Evolutionary conservation across 2,329 filamentous ascomycete species (phyloP).

Genomic region (Claviceps maximensis): DNA sequence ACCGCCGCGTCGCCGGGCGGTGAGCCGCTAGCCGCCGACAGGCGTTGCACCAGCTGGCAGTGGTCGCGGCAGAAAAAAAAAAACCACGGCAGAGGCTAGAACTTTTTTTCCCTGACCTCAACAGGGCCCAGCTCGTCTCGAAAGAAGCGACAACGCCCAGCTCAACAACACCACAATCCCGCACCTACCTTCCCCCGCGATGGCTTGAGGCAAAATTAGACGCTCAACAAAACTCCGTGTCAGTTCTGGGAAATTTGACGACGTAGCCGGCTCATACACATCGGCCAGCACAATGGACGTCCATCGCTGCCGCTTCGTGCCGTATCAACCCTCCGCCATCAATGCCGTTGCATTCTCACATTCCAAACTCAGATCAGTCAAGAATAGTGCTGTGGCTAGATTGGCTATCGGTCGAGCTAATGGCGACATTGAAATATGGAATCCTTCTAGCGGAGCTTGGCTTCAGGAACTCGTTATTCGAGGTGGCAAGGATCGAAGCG

Average conservation of each 20-base stretch:
- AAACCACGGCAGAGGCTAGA: constrained; percentile 16
- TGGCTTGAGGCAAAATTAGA: neutral
- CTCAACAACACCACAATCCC: constrained; percentile 1
- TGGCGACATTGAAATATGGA: constrained; percentile 97
- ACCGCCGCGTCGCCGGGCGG: neutral
- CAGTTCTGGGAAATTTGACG: neutral
- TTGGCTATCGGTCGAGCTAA: constrained; percentile 86
- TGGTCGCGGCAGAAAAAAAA: constrained; percentile 16
- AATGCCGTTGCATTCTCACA: constrained; percentile 93
- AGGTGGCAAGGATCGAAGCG: constrained; percentile 71
- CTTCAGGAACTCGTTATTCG: constrained; percentile 77
- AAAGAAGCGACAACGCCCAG: neutral
- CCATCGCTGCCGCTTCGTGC: constrained; percentile 92
- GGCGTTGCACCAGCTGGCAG: constrained; percentile 1
- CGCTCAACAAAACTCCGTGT: neutral
- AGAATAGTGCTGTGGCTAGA: constrained; percentile 45
- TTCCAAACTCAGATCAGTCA: constrained; percentile 35
- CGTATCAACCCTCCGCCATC: constrained; percentile 81
- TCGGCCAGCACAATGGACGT: constrained; percentile 58
- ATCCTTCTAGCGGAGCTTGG: constrained; percentile 71
- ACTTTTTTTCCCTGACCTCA: constrained; percentile 11
- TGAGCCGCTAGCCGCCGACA: neutral
- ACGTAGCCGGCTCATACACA: neutral
- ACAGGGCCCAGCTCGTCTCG: neutral
- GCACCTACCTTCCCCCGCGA: neutral